Conservation (phyloP, 192 early-diverging fungal genomes). For the Coemansia sp. region DNA sequence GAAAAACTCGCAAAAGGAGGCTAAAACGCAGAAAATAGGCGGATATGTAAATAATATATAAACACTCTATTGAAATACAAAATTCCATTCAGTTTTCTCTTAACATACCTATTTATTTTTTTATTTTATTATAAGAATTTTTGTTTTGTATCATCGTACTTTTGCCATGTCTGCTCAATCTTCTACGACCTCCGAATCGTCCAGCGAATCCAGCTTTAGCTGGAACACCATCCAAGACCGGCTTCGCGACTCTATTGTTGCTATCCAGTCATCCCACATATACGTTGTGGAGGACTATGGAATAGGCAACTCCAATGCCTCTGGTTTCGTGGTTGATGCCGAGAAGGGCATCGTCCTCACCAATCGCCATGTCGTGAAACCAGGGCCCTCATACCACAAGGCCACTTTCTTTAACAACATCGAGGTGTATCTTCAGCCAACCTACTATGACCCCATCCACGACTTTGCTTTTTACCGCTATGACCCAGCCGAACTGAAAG, state of each 20-base stretch:
- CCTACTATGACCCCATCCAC: slow-evolving; percentile 82
- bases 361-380: slow-evolving; percentile 76
- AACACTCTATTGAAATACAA: neutral
- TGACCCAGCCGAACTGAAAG: slow-evolving; percentile 65
- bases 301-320: slow-evolving; percentile 57
- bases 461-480: slow-evolving; percentile 84
- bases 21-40: no score
- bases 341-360: slow-evolving; percentile 72
- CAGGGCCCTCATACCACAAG: slow-evolving; percentile 71
- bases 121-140: neutral
- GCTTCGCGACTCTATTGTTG: neutral
- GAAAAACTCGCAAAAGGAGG: no score
- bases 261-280: neutral
- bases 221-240: neutral
- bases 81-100: neutral
- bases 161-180: neutral
- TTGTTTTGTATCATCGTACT: neutral
- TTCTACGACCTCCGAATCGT: neutral
- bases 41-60: neutral
- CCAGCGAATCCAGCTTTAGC: neutral
- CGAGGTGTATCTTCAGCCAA: slow-evolving; percentile 68
- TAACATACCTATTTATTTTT: neutral
- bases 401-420: slow-evolving; percentile 75
- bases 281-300: no score
- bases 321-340: slow-evolving; percentile 81